These are phyloP conservation scores for Aspergillus sp. DNA, from an alignment of 2,329 filamentous ascomycete genomes.

Conservation along the genomic window DNA sequence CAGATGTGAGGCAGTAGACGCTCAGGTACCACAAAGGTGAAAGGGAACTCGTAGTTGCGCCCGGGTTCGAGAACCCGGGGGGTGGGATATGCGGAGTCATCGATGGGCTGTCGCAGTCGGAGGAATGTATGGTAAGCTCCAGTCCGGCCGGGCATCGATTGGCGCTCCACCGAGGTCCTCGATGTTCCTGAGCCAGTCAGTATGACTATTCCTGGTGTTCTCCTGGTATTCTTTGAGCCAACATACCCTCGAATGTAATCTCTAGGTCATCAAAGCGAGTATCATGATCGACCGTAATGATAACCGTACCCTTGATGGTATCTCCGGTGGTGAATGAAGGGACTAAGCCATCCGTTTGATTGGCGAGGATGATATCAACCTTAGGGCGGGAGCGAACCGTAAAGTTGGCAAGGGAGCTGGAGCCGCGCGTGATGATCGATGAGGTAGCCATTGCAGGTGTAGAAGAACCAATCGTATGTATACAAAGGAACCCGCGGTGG, in stretches of 20 bases:
- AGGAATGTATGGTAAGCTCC: slow-evolving; percentile 63
- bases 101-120: slow-evolving; percentile 62
- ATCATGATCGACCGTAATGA: slow-evolving; percentile 53
- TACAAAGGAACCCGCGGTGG: neutral
- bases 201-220: neutral
- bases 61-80: slow-evolving; percentile 58
- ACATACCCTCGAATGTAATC: slow-evolving; percentile 59
- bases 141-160: slow-evolving; percentile 55
- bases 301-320: slow-evolving; percentile 56
- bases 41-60: slow-evolving; percentile 60
- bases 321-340: slow-evolving; percentile 60
- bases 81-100: slow-evolving; percentile 54
- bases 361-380: slow-evolving; percentile 32
- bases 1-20: slow-evolving; percentile 62
- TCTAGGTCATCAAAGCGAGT: slow-evolving; percentile 60
- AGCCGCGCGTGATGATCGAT: slow-evolving; percentile 29
- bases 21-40: slow-evolving; percentile 64
- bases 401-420: slow-evolving; percentile 31
- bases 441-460: slow-evolving; percentile 18
- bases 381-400: slow-evolving; percentile 32
- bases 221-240: neutral
- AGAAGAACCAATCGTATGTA: neutral
- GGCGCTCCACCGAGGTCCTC: slow-evolving; percentile 57
- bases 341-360: slow-evolving; percentile 39
- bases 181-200: slow-evolving; percentile 46